Evolutionary conservation across 1,284 basidiomycete species (phyloP).

Genomic region (Rugosomyces carneus): DNA sequence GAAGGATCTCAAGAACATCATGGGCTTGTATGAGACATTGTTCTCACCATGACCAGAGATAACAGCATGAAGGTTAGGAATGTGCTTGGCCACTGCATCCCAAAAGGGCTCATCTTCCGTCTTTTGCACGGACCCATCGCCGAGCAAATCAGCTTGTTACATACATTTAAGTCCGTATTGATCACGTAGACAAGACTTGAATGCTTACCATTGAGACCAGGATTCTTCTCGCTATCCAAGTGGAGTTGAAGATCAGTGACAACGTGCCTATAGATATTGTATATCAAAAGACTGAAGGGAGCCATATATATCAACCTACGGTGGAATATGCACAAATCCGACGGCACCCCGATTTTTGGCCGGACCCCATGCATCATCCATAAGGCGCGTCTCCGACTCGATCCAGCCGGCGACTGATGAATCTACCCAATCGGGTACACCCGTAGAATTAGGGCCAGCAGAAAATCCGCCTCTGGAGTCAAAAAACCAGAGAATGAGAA

Average conservation of each 20-base stretch:
- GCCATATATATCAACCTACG: slow-evolving; percentile 14
- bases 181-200: too few relatives aligned
- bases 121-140: slow-evolving; percentile 54
- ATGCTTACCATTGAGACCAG: slow-evolving; percentile 53
- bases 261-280: slow-evolving; percentile 5
- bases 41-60: slow-evolving; percentile 59
- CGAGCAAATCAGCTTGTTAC: slow-evolving; percentile 47
- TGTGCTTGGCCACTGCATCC: slow-evolving; percentile 49
- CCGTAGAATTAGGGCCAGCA: slow-evolving; percentile 33
- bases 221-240: slow-evolving; percentile 44
- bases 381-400: slow-evolving; percentile 38
- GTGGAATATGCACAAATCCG: slow-evolving; percentile 69
- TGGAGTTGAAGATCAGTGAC: slow-evolving; percentile 39
- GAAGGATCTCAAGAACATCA: too few relatives aligned
- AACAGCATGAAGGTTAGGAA: slow-evolving; percentile 59
- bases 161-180: not conserved
- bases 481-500: slow-evolving; percentile 64
- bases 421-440: slow-evolving; percentile 64
- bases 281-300: not conserved
- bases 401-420: slow-evolving; percentile 57
- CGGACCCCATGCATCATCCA: slow-evolving; percentile 56
- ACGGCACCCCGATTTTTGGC: slow-evolving; percentile 44
- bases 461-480: slow-evolving; percentile 62
- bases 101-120: slow-evolving; percentile 54
- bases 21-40: not conserved